These are phyloP conservation scores for Leccinellum luteum DNA, from an alignment of 768 basidiomycete genomes.

Conservation along the genomic window DNA sequence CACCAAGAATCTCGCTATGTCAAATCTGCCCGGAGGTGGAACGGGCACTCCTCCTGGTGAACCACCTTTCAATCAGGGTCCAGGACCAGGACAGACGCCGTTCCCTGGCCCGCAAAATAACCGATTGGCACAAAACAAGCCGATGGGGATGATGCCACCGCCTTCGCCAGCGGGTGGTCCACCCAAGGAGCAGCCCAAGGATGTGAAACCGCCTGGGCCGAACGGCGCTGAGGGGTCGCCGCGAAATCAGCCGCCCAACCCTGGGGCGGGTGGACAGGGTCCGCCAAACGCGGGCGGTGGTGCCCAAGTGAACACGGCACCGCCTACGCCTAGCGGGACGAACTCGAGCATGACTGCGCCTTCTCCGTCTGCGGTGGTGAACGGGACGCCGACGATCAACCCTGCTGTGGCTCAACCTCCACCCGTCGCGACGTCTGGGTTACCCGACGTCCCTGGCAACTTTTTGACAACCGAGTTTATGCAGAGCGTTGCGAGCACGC, in stretches of 20 bases:
- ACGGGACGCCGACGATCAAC: conserved; percentile 30
- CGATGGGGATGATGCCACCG: conserved; percentile 48
- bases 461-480: conserved; percentile 42
- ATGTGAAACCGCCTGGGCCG: conserved; percentile 30
- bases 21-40: conserved; percentile 30
- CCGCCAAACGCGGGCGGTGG: conserved; percentile 16
- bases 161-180: conserved; percentile 46
- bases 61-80: conserved; percentile 37
- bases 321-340: conserved; percentile 36
- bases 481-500: conserved; percentile 36
- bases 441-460: conserved; percentile 26
- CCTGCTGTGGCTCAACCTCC: conserved; percentile 16
- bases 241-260: conserved; percentile 36
- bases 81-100: conserved; percentile 28
- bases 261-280: conserved; percentile 25
- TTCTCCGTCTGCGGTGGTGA: conserved; percentile 36
- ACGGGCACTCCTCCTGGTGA: conserved; percentile 48
- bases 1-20: conserved; percentile 35
- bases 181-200: conserved; percentile 32
- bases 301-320: conserved; percentile 32
- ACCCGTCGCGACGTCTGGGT: conserved; percentile 8
- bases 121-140: conserved; percentile 31
- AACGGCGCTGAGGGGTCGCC: conserved; percentile 40
- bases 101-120: conserved; percentile 34
- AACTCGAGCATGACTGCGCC: conserved; percentile 35